Evolutionary conservation across 495 filamentous ascomycete species (phyloP), one percentile per base, ranked within the genome.

Genomic region (Annulohypoxylon stygium): DNA sequence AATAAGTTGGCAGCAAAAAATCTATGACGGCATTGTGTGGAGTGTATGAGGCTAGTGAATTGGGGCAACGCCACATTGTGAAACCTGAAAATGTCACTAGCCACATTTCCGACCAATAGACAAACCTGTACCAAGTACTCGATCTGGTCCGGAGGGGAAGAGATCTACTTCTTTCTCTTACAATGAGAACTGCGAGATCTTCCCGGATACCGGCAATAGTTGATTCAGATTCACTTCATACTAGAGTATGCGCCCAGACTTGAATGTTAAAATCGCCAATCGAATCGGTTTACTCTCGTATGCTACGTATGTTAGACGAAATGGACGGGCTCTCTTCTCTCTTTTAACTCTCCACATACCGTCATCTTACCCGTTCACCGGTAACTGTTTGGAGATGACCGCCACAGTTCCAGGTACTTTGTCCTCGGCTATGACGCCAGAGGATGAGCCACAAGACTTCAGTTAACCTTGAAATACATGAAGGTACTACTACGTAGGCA

Each of bases 11-110:
- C 18, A 71, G 59, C 26, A 50, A 39, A 47, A 26, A 75, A 67
- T 77, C 75, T 75, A 77, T 75, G 75, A 77, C 75, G 59, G 41
- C 72, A 75, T 77, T 6, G 30, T 67, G 37, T 39, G 57, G 57
- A 11, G 37, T 6, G 39, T 14, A 9, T 59, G 55, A 33, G 34
- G 55, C 23, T 16, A 23, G 11, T 41, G 5, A 14, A 2, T 5
- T 25, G 4, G 14, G 20, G 57, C 6, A 20, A 30, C 36, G 57
- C 57, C 36, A 60, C 36, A 41, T 43, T 39, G 34, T n/a, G 25
- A 7, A 25, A 54, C 50, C 30, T 54, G 25, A 54, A 54, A 33
- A 25, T 45, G 18, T 43, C 34, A 60, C 57, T 12, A 60, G 75
- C 75, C 73, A 75, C 72, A 70, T 8, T 50, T 43, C 61, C n/a